Percentiles rank a stretch among this genome's conserved stretches.
These are phyloP conservation scores for Talaromyces sp. DNA, from an alignment of 2,329 filamentous ascomycete genomes.

Conservation along the genomic window DNA sequence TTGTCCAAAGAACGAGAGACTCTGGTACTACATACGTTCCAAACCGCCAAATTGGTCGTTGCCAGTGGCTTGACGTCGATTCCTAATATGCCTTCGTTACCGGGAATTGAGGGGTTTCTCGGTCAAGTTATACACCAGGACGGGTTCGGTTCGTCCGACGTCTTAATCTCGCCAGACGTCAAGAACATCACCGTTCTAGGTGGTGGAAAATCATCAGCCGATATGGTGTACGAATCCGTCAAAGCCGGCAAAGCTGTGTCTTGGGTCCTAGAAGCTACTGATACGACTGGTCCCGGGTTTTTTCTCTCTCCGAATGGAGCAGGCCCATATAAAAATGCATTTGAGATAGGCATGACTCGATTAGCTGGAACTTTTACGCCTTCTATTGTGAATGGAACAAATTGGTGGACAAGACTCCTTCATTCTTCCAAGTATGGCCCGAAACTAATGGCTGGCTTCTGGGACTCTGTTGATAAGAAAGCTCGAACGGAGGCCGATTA, in stretches of 20 bases:
- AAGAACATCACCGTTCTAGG: slow-evolving; percentile 8
- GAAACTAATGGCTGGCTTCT: slow-evolving; percentile 3
- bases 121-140: slow-evolving; percentile 9
- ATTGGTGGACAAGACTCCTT: slow-evolving; percentile 7
- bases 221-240: slow-evolving; percentile 9
- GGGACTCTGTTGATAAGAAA: slow-evolving; percentile 4
- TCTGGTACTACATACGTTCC: background rate
- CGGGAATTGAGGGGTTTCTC: slow-evolving; percentile 2
- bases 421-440: background rate
- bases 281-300: slow-evolving; percentile 7
- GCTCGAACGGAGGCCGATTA: slow-evolving; percentile 6
- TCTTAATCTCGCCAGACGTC: slow-evolving; percentile 1
- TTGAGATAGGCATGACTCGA: slow-evolving; percentile 11
- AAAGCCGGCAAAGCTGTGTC: slow-evolving; percentile 8
- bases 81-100: slow-evolving; percentile 6
- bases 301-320: slow-evolving; percentile 9
- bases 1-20: slow-evolving; percentile 5
- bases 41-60: slow-evolving; percentile 5
- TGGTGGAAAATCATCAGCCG: slow-evolving; percentile 5
- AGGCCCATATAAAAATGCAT: slow-evolving; percentile 8
- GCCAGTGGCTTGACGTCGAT: slow-evolving; percentile 7
- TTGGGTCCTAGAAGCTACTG: slow-evolving; percentile 3
- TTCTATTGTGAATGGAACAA: slow-evolving; percentile 8
- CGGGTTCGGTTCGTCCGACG: slow-evolving; percentile 6
- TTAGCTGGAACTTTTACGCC: slow-evolving; percentile 8